Evolutionary conservation across 2,329 filamentous ascomycete species (phyloP).

Genomic region (Dactylellina haptotyla): DNA sequence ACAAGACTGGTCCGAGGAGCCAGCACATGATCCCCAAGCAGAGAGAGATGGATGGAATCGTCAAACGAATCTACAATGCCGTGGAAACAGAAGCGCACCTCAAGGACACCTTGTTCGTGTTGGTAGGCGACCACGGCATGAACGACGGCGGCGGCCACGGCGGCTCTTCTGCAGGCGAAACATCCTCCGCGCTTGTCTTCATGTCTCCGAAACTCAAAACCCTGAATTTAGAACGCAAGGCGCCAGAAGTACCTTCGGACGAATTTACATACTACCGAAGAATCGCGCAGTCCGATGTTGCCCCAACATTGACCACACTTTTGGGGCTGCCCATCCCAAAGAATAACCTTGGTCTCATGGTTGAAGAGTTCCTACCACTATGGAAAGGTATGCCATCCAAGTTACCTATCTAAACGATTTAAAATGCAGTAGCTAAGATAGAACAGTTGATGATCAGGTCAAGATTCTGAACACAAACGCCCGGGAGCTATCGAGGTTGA

Average conservation of each 20-base stretch:
- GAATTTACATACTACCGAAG: constrained; percentile 85
- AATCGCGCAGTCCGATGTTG: constrained; percentile 94
- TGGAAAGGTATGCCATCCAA: constrained; percentile 71
- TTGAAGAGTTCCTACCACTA: constrained; percentile 79
- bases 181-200: constrained; percentile 90
- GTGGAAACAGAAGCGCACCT: constrained; percentile 78
- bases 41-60: constrained; percentile 87
- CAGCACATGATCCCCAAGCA: constrained; percentile 94
- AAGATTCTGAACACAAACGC: constrained; percentile 78
- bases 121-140: constrained; percentile 98
- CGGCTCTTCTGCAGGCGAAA: constrained; percentile 91
- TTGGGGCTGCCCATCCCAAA: constrained; percentile 86
- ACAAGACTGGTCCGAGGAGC: constrained; percentile 89
- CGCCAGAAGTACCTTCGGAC: constrained; percentile 70
- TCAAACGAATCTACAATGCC: constrained; percentile 77
- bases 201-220: constrained; percentile 81
- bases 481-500: constrained; percentile 79
- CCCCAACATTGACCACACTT: constrained; percentile 85
- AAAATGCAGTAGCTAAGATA: constrained; percentile 50
- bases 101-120: constrained; percentile 79
- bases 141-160: constrained; percentile 98
- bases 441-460: constrained; percentile 41
- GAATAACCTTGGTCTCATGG: constrained; percentile 90
- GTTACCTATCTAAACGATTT: background rate
- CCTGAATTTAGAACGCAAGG: constrained; percentile 63